Evolutionary conservation across 2,329 filamentous ascomycete species (phyloP).

Genomic region (Knufia fluminis): DNA sequence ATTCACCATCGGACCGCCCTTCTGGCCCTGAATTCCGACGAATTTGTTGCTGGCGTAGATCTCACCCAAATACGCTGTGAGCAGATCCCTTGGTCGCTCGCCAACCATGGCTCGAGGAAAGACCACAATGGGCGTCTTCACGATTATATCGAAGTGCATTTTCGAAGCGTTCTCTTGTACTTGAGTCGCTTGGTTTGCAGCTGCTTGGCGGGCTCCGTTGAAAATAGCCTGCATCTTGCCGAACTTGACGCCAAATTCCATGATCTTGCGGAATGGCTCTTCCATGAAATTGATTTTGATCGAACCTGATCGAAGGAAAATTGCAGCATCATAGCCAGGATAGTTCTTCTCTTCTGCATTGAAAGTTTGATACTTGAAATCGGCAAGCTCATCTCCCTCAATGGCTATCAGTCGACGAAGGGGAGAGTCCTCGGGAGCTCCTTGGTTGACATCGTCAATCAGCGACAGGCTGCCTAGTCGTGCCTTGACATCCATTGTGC

Average conservation of each 20-base stretch:
- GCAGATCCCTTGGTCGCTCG: constrained; percentile 63
- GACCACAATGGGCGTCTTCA: constrained; percentile 92
- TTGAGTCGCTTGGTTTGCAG: constrained; percentile 85
- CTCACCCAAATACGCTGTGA: constrained; percentile 91
- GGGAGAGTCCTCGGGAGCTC: constrained; percentile 69
- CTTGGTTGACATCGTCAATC: constrained; percentile 87
- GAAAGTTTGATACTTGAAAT: constrained; percentile 96
- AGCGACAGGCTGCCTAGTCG: constrained; percentile 80
- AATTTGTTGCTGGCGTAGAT: constrained; percentile 97
- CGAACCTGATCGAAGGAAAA: constrained; percentile 83
- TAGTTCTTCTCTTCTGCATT: constrained; percentile 67
- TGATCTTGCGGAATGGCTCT: constrained; percentile 95
- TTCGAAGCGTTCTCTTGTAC: constrained; percentile 83
- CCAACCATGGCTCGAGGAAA: constrained; percentile 73
- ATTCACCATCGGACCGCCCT: constrained; percentile 68
- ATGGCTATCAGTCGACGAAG: constrained; percentile 86
- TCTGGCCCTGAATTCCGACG: constrained; percentile 67
- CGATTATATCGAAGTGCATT: constrained; percentile 85
- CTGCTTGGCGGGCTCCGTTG: constrained; percentile 90
- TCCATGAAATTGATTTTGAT: constrained; percentile 96
- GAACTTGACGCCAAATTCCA: constrained; percentile 96
- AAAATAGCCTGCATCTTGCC: constrained; percentile 99
- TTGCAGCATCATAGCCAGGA: constrained; percentile 87
- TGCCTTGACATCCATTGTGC: constrained; percentile 77
- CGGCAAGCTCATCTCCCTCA: constrained; percentile 86